Percentiles rank a stretch among this genome's conserved stretches.
Evolutionary conservation across 306 rosid species (phyloP).

Genomic region (Acacia melanoxylon): DNA sequence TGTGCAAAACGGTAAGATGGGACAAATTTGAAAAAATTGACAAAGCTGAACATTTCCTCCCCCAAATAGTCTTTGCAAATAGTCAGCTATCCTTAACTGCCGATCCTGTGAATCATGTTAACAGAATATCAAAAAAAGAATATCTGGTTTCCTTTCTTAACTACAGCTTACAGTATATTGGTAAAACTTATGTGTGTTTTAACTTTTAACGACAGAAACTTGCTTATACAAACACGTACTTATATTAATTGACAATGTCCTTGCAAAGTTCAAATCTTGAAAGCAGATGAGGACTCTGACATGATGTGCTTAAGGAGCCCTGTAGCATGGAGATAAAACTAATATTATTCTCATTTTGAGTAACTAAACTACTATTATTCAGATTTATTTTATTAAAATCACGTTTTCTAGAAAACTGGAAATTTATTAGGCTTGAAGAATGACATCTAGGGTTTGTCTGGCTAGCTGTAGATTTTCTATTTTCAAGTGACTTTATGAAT

Average conservation of each 20-base stretch:
- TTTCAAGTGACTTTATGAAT: neutral
- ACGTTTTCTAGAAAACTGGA: neutral
- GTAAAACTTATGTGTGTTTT: neutral
- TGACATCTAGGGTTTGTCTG: neutral
- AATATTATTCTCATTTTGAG: neutral
- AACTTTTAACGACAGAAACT: neutral
- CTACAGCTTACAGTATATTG: neutral
- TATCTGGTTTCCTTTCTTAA: neutral
- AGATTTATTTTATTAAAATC: neutral
- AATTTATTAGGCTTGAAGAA: neutral
- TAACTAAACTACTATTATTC: neutral
- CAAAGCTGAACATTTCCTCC: neutral
- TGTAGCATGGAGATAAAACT: neutral
- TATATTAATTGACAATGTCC: slow-evolving; percentile 1
- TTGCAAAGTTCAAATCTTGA: neutral
- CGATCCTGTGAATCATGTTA: neutral
- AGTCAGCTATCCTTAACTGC: neutral
- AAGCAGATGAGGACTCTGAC: neutral
- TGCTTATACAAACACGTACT: neutral
- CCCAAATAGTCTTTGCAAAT: neutral
- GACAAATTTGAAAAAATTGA: neutral
- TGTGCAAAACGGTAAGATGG: neutral
- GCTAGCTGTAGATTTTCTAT: neutral
- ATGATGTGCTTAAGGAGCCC: neutral
- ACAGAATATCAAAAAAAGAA: neutral